Conservation (phyloP, 208 protist species). For the Crithidia acanthocephali region DNA sequence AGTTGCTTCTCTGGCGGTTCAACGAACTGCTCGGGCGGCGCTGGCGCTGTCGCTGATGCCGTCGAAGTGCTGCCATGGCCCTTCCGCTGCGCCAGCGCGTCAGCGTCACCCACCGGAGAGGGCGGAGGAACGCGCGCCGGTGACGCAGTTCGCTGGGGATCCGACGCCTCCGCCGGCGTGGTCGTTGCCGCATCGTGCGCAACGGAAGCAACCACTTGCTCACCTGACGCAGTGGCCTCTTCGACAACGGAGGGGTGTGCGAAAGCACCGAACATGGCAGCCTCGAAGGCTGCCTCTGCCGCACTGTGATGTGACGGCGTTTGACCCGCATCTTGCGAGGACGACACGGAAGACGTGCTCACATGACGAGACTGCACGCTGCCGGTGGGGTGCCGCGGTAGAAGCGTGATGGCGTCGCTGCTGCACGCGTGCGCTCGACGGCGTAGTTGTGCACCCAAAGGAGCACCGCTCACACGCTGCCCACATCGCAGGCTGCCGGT, state of each 20-base stretch:
- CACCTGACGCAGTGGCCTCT: too few species aligned
- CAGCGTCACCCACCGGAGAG: too few species aligned
- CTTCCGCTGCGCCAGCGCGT: neutral
- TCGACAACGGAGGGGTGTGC: neutral
- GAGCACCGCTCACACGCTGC: too few species aligned
- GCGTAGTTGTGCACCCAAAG: too few species aligned
- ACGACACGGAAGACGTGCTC: neutral
- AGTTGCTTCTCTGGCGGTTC: neutral
- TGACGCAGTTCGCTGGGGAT: too few species aligned
- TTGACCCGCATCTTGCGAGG: neutral
- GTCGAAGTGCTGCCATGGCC: neutral
- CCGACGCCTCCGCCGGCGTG: too few species aligned
- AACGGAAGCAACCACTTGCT: too few species aligned
- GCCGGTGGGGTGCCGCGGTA: neutral
- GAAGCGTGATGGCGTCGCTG: too few species aligned
- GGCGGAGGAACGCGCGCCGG: too few species aligned
- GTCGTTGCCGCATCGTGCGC: too few species aligned
- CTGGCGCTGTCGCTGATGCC: neutral
- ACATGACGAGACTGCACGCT: neutral
- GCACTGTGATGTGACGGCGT: neutral
- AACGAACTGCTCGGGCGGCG: neutral
- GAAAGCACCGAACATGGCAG: constrained; percentile 16
- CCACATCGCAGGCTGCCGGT: too few species aligned
- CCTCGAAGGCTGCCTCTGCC: constrained; percentile 18
- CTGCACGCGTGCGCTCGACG: too few species aligned